Evolutionary conservation across 257 asterid species (phyloP).

Genomic region (Nicotiana tomentosiformis): DNA sequence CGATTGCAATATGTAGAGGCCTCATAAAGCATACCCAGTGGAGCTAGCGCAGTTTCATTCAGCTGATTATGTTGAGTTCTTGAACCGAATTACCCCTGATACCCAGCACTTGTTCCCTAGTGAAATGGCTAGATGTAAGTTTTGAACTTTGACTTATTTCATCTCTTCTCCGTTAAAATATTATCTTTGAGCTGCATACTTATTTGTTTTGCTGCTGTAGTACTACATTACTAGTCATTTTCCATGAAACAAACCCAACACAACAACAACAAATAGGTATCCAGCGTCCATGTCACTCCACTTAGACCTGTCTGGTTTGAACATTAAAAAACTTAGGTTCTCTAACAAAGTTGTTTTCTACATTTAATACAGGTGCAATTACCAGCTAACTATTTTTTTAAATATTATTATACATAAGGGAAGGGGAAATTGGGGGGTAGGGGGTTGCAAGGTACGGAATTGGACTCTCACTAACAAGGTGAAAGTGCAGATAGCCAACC

Average conservation of each 20-base stretch:
- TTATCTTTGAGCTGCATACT: not conserved
- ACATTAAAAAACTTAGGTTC: not conserved
- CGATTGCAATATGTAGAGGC: conserved; percentile 55
- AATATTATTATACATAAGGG: no score
- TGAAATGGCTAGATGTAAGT: conserved; percentile 69
- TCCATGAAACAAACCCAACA: not conserved
- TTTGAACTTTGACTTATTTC: not conserved
- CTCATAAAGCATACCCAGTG: conserved; percentile 93
- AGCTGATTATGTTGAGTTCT: conserved; percentile 89
- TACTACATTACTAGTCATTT: not conserved
- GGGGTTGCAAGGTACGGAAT: no score
- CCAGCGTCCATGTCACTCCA: not conserved
- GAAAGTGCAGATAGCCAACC: no score
- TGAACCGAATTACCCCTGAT: conserved; percentile 81
- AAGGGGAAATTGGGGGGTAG: no score
- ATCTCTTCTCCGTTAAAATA: not conserved
- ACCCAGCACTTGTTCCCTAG: conserved; percentile 46
- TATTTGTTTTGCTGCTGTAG: not conserved
- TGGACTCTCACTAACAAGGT: no score
- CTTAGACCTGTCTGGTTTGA: not conserved
- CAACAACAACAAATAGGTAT: not conserved
- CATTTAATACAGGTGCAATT: no score
- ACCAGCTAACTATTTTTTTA: no score
- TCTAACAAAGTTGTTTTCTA: not conserved
- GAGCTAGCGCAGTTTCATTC: conserved; percentile 99